Percentiles rank a stretch among this genome's conserved stretches.
Conservation (phyloP, 202 grass and related monocot genomes). For the Carex arenaria region DNA sequence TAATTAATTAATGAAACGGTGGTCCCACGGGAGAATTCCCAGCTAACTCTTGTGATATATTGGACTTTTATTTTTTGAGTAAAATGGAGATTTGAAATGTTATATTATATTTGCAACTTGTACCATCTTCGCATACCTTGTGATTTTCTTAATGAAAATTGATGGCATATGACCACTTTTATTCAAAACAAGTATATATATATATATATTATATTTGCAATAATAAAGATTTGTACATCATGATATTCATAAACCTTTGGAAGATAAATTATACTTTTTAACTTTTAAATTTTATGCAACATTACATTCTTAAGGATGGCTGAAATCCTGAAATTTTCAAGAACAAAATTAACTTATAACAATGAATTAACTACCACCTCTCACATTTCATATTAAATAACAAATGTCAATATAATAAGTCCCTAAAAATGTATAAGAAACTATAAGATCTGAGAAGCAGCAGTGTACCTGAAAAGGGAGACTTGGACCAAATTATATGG, state of each 20-base stretch:
- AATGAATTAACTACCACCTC: not conserved
- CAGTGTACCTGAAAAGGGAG: slow-evolving; percentile 77
- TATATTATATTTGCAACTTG: no score
- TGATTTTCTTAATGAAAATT: no score
- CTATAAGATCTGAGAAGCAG: not conserved
- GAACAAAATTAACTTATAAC: not conserved
- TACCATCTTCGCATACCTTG: no score
- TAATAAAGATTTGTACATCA: no score
- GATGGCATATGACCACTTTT: no score
- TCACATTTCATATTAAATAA: not conserved
- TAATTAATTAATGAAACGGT: not conserved
- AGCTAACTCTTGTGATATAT: not conserved
- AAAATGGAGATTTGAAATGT: no score
- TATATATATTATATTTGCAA: no score
- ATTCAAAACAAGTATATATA: no score
- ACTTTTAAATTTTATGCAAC: not conserved
- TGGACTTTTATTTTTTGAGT: no score
- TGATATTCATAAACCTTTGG: not conserved
- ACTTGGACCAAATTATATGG: slow-evolving; percentile 88
- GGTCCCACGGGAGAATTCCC: not conserved
- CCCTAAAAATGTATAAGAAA: not conserved
- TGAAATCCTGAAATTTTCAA: not conserved
- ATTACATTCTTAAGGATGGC: not conserved
- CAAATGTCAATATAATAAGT: not conserved
- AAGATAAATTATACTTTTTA: not conserved